A percentile compares a stretch with the other conserved stretches of the same genome.
These are phyloP conservation scores for Porogramme epimiltina DNA, from an alignment of 1,284 basidiomycete species.

Conservation along the genomic window DNA sequence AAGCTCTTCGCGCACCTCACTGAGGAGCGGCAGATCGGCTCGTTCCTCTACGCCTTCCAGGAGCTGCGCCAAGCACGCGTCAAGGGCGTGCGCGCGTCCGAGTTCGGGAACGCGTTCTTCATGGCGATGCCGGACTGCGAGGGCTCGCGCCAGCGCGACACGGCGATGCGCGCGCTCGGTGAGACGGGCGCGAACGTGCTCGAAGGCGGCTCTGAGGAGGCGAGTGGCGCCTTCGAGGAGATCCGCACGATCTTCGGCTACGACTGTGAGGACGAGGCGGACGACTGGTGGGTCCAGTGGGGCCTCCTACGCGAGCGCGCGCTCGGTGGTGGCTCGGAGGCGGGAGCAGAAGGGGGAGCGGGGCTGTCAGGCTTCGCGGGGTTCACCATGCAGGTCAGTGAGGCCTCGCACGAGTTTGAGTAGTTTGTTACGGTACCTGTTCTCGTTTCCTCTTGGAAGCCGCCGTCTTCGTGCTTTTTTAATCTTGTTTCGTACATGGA, in stretches of 20 bases:
- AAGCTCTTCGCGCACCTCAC: conserved; percentile 59
- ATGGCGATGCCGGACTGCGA: conserved; percentile 20
- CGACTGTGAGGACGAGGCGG: conserved; percentile 39
- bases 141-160: conserved; percentile 44
- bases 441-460: no score
- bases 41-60: conserved; percentile 55
- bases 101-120: conserved; percentile 20
- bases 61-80: conserved; percentile 41
- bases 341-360: neutral
- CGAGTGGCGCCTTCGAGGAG: conserved; percentile 29
- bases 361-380: neutral
- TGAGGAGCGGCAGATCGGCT: conserved; percentile 50
- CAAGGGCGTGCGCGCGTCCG: conserved; percentile 17
- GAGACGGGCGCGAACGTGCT: conserved; percentile 41
- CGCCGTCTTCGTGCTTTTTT: no score
- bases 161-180: conserved; percentile 39
- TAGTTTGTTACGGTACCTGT: no score
- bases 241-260: conserved; percentile 34
- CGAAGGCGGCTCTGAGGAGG: conserved; percentile 27
- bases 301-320: conserved; percentile 36
- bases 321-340: conserved; percentile 1
- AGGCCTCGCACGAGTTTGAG: no score
- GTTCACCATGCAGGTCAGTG: neutral
- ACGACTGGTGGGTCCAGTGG: conserved; percentile 42
- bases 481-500: no score